A percentile compares a stretch with the other conserved stretches of the same genome.
Evolutionary conservation across 768 basidiomycete species (phyloP).

Genomic region (Psilocybe azurescens): DNA sequence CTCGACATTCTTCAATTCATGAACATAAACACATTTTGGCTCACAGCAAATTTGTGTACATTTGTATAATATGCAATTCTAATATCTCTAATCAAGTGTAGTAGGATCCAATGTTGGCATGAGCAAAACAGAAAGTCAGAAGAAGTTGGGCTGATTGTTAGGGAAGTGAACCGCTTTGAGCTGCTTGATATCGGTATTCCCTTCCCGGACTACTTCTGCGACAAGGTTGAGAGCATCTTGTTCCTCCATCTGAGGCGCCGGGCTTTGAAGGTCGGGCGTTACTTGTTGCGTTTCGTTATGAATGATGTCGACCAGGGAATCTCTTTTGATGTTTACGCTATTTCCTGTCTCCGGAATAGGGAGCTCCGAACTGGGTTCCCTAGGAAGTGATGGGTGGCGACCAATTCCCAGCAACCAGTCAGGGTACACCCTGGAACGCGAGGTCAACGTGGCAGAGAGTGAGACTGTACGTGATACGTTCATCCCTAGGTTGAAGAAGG

Average conservation of each 20-base stretch:
- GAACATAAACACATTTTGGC: background rate
- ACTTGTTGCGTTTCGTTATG: background rate
- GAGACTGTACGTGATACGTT: slow-evolving; percentile 53
- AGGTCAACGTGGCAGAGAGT: slow-evolving; percentile 48
- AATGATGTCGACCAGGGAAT: slow-evolving; percentile 12
- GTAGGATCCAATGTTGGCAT: background rate
- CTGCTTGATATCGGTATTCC: background rate
- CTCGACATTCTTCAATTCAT: background rate
- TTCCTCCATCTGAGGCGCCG: background rate
- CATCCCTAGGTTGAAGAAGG: slow-evolving; percentile 63
- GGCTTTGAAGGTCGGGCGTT: background rate
- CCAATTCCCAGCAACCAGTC: slow-evolving; percentile 48
- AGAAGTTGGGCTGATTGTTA: background rate
- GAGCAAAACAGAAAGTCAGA: background rate
- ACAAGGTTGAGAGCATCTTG: background rate
- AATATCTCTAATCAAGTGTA: slow-evolving; percentile 6
- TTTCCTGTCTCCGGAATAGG: background rate
- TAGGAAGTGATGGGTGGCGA: slow-evolving; percentile 17
- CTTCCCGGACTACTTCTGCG: background rate
- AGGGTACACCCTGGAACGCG: slow-evolving; percentile 36
- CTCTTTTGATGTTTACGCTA: background rate
- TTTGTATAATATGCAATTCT: slow-evolving; percentile 7
- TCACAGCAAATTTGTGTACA: background rate
- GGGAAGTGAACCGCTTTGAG: slow-evolving; percentile 37
- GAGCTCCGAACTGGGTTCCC: slow-evolving; percentile 11